Conservation (phyloP, 805 yeast species). For the Pichia thaimueangensis region DNA sequence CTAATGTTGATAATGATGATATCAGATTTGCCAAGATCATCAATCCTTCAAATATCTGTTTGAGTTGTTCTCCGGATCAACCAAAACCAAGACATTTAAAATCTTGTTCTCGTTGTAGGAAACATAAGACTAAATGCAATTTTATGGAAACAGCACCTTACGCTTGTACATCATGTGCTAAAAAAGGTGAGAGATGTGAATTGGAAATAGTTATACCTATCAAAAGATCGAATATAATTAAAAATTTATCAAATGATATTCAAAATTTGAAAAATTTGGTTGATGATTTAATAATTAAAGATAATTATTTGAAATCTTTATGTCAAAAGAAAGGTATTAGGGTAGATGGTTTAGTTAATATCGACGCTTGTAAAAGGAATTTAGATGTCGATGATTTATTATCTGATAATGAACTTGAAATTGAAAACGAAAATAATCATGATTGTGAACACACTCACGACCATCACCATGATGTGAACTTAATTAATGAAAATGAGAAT, state of each 20-base stretch:
- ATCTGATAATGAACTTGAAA: not conserved
- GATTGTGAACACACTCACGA: too few relatives aligned
- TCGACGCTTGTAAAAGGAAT: slow-evolving; percentile 14
- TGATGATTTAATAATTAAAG: slow-evolving; percentile 24
- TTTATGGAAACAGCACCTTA: slow-evolving; percentile 44
- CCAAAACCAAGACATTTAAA: slow-evolving; percentile 40
- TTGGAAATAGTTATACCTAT: slow-evolving; percentile 51
- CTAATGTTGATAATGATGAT: too few relatives aligned
- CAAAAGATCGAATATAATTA: slow-evolving; percentile 38
- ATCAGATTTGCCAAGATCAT: slow-evolving; percentile 3
- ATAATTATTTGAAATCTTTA: slow-evolving; percentile 20
- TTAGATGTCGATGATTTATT: not conserved
- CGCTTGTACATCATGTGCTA: slow-evolving; percentile 53
- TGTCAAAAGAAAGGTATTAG: slow-evolving; percentile 23
- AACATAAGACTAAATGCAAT: slow-evolving; percentile 63
- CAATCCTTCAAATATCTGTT: not conserved
- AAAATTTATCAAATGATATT: slow-evolving; percentile 29
- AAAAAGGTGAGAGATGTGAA: slow-evolving; percentile 45
- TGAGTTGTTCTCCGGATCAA: slow-evolving; percentile 25
- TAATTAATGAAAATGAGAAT: slow-evolving; percentile 15
- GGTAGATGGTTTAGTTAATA: slow-evolving; percentile 28
- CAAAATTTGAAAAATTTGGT: slow-evolving; percentile 26
- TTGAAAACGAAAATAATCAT: not conserved
- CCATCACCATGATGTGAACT: too few relatives aligned
- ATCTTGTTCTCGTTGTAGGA: slow-evolving; percentile 59